Conservation (phyloP, 2,329 filamentous ascomycete species). For the Aspergillus thermomutatus region DNA sequence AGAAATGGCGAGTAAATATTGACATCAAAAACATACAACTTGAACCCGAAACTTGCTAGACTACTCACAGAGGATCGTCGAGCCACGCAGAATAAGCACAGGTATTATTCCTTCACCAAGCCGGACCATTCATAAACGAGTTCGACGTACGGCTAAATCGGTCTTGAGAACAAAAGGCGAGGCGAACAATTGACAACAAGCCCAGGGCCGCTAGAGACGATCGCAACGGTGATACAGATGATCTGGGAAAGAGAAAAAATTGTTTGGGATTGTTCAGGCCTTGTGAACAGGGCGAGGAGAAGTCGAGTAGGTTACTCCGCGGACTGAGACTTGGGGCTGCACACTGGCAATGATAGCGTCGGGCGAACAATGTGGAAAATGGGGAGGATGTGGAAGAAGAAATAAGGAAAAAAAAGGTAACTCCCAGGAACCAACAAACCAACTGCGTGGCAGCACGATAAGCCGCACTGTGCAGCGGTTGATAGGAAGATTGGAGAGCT, state of each 20-base stretch:
- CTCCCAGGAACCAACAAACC: constrained; percentile 19
- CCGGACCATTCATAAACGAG: constrained; percentile 20
- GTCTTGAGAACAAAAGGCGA: background rate
- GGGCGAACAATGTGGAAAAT: constrained; percentile 2
- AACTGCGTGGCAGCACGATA: constrained; percentile 29
- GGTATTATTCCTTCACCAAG: constrained; percentile 5
- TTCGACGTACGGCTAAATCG: constrained; percentile 1
- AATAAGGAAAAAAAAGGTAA: constrained; percentile 7
- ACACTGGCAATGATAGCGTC: constrained; percentile 4
- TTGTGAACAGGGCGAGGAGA: constrained; percentile 5
- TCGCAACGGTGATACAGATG: constrained; percentile 7
- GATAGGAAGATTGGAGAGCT: constrained; percentile 14
- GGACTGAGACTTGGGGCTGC: constrained; percentile 7
- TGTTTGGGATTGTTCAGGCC: background rate
- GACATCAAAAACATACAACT: background rate
- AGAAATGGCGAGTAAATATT: background rate
- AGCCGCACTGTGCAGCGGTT: constrained; percentile 29
- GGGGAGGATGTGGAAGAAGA: constrained; percentile 9
- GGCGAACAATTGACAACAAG: constrained; percentile 2
- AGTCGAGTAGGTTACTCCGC: constrained; percentile 3
- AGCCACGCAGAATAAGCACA: background rate
- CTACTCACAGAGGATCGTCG: constrained; percentile 14
- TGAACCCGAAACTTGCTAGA: background rate
- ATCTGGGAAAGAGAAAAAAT: background rate
- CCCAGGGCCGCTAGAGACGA: constrained; percentile 5